phyloP scores from a whole-genome alignment of 306 rosid species.

The Vigna unguiculata region DNA sequence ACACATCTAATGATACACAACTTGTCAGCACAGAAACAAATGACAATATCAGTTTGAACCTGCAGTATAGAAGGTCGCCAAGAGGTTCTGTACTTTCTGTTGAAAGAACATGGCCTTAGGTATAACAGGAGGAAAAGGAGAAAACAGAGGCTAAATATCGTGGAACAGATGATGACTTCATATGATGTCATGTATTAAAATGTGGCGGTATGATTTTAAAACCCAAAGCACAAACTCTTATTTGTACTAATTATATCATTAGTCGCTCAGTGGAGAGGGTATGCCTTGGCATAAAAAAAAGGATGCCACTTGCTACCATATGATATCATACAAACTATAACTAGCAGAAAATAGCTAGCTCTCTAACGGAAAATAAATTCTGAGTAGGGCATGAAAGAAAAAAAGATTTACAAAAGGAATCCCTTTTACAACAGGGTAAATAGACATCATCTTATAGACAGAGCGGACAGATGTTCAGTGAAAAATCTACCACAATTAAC shows the following conservation, averaged over 20 bases:
- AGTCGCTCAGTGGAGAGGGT: not conserved
- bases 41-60: not conserved
- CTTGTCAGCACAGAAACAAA: not conserved
- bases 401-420: slow-evolving; percentile 15
- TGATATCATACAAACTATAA: not conserved
- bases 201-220: not conserved
- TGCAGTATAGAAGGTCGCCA: not conserved
- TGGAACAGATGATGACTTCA: not conserved
- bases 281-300: not conserved
- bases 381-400: not conserved
- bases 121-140: not conserved
- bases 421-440: not conserved
- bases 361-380: not conserved
- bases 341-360: not conserved
- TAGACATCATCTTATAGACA: not conserved
- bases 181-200: not conserved
- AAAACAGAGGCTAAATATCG: not conserved
- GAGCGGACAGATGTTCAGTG: slow-evolving; percentile 12
- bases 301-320: not conserved
- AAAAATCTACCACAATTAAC: slow-evolving; percentile 12
- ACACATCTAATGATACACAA: not conserved
- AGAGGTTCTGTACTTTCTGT: not conserved
- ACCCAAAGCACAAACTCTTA: not conserved
- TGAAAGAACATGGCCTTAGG: not conserved
- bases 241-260: not conserved